Percentiles rank a stretch among this genome's conserved stretches.
Conservation (phyloP, 345 rosid genomes). For the Boechera retrofracta region DNA sequence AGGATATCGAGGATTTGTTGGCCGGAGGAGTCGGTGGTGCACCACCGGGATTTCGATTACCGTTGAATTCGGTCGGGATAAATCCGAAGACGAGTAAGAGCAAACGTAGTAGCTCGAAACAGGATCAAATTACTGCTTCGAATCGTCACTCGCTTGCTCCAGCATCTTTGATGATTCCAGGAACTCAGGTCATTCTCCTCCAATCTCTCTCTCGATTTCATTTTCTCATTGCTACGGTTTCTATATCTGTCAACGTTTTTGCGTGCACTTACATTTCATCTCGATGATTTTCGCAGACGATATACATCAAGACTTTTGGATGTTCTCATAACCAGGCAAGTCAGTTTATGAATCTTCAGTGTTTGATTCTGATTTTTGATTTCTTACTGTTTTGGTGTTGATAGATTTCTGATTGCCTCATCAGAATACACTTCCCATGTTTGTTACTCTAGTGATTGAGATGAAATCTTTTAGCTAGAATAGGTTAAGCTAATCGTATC, state of each 20-base stretch:
- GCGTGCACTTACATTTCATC: neutral
- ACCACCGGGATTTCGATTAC: conserved; percentile 77
- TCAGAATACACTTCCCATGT: neutral
- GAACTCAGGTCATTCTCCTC: conserved; percentile 65
- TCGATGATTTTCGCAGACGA: conserved; percentile 53
- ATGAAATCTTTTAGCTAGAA: neutral
- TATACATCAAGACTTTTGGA: conserved; percentile 89
- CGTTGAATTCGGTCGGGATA: conserved; percentile 62
- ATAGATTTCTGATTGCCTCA: conserved; percentile 1
- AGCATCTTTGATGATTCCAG: conserved; percentile 62
- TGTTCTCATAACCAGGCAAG: conserved; percentile 96
- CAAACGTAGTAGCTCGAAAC: conserved; percentile 41
- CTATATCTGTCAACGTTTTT: neutral
- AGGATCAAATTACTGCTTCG: conserved; percentile 41
- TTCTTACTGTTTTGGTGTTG: neutral
- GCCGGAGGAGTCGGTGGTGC: conserved; percentile 59
- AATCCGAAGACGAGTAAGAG: conserved; percentile 55
- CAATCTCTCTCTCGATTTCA: conserved; percentile 13
- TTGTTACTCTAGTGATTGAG: neutral
- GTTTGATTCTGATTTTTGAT: neutral
- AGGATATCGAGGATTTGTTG: conserved; percentile 86
- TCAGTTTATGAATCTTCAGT: neutral
- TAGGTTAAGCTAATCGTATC: neutral
- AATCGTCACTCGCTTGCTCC: conserved; percentile 44
- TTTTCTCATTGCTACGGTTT: neutral